Percentiles rank a stretch among this genome's conserved stretches.
phyloP scores from a whole-genome alignment of 148 eudicot genomes.

The Rhododendron ferrugineum region DNA sequence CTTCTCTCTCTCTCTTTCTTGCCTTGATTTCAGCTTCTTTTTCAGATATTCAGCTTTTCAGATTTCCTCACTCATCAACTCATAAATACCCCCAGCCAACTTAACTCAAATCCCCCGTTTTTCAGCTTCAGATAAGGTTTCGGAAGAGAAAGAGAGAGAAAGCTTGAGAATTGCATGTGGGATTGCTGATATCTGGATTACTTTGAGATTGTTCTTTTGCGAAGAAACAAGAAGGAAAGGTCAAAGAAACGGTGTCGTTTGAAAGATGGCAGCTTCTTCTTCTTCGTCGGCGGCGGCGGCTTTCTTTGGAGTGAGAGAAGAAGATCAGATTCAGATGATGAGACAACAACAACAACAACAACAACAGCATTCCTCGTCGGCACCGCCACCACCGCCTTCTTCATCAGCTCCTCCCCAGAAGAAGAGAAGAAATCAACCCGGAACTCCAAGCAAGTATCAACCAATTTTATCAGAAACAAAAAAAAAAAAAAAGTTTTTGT shows the following conservation, averaged over 20 bases:
- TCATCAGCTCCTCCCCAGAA: conserved; percentile 15
- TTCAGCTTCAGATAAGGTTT: conserved; percentile 8
- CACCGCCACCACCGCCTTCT: neutral
- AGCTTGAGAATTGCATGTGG: conserved; percentile 7
- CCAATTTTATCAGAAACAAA: neutral
- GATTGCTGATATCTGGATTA: neutral
- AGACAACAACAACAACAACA: conserved; percentile 19
- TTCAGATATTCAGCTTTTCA: conserved; percentile 6
- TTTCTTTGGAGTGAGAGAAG: conserved; percentile 25
- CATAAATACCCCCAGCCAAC: neutral
- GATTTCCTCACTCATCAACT: conserved; percentile 8
- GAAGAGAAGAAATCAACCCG: conserved; percentile 42
- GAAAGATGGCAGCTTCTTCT: conserved; percentile 17
- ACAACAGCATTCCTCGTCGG: conserved; percentile 19
- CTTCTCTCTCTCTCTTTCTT: neutral
- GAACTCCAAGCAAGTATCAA: conserved; percentile 38
- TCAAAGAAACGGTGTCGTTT: neutral
- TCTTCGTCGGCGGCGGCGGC: conserved; percentile 11
- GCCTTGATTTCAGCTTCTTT: conserved; percentile 17
- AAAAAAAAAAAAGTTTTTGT: neutral
- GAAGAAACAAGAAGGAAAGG: neutral
- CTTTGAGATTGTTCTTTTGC: neutral
- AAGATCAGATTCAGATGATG: conserved; percentile 19
- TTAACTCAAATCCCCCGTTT: neutral
- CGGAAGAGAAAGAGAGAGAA: neutral